Evolutionary conservation across 306 rosid species (phyloP).

Genomic region (Rosa lucieae): DNA sequence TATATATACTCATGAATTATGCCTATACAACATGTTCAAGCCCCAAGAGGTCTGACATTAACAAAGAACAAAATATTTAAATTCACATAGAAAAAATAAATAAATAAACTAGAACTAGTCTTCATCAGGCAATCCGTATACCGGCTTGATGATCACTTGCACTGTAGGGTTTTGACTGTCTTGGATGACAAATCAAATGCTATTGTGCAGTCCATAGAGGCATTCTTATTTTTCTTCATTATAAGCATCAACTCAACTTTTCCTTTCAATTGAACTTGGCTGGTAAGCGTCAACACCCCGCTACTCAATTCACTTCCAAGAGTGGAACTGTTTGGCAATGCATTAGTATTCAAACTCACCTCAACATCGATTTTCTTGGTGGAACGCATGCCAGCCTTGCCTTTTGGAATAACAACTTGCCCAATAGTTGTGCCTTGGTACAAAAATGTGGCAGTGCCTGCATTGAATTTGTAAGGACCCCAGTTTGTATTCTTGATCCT

Average conservation of each 20-base stretch:
- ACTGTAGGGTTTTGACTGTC: not conserved
- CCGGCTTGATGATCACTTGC: conserved; percentile 13
- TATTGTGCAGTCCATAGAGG: conserved; percentile 15
- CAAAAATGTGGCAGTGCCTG: not conserved
- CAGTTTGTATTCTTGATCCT: conserved; percentile 17
- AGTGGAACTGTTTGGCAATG: not conserved
- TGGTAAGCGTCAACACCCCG: conserved; percentile 4
- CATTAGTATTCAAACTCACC: conserved; percentile 1
- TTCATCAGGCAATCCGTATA: not conserved
- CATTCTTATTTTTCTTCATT: conserved; percentile 21
- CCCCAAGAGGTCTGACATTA: not conserved
- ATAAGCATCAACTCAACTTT: conserved; percentile 22
- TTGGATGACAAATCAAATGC: not conserved
- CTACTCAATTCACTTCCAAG: conserved; percentile 5
- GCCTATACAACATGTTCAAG: not conserved
- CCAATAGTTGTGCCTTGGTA: not conserved
- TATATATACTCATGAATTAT: not conserved
- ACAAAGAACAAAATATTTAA: not conserved
- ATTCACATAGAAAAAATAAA: not conserved
- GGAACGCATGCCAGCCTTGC: conserved; percentile 5
- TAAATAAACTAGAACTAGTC: not conserved
- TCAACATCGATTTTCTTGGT: conserved; percentile 1
- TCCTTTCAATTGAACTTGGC: not conserved
- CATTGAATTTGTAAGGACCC: conserved; percentile 9
- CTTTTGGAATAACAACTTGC: not conserved